A percentile compares a stretch with the other conserved stretches of the same genome.
These are phyloP conservation scores for Sphagnum contortum DNA, from an alignment of 225 moss, liverwort and hornwort genomes.

Conservation along the genomic window DNA sequence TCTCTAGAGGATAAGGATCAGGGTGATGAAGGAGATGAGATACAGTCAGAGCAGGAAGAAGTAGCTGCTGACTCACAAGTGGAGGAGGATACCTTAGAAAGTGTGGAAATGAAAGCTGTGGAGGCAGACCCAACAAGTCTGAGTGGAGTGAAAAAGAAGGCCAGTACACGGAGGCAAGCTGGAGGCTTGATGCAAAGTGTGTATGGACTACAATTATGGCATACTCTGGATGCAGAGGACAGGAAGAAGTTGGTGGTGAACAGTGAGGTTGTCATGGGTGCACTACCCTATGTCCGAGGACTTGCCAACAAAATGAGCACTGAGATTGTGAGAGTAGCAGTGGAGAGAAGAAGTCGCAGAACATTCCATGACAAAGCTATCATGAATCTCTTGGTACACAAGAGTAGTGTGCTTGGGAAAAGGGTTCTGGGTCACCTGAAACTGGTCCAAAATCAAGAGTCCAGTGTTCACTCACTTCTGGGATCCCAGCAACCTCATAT, in stretches of 20 bases:
- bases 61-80: no score
- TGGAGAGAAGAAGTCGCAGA: conserved; percentile 50
- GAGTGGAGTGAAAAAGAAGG: conserved; percentile 2
- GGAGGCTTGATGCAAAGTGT: conserved; percentile 58
- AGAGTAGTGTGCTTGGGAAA: conserved; percentile 64
- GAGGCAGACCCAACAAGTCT: neutral
- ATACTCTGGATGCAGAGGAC: conserved; percentile 47
- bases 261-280: conserved; percentile 53
- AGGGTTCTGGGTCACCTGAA: conserved; percentile 46
- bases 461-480: conserved; percentile 42
- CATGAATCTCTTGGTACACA: conserved; percentile 66
- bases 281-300: conserved; percentile 36
- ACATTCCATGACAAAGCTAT: conserved; percentile 67
- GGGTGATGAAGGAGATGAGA: no score
- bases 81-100: no score
- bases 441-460: conserved; percentile 37
- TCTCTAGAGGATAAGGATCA: no score
- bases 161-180: conserved; percentile 1
- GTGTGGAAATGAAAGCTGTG: neutral
- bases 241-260: conserved; percentile 43
- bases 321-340: conserved; percentile 61
- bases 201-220: conserved; percentile 53
- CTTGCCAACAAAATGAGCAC: conserved; percentile 59
- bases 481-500: conserved; percentile 56
- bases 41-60: no score